Evolutionary conservation across 1,139 yeast genomes (phyloP), one percentile per base, ranked within the genome.

Genomic region (Petasospora fabianii): DNA sequence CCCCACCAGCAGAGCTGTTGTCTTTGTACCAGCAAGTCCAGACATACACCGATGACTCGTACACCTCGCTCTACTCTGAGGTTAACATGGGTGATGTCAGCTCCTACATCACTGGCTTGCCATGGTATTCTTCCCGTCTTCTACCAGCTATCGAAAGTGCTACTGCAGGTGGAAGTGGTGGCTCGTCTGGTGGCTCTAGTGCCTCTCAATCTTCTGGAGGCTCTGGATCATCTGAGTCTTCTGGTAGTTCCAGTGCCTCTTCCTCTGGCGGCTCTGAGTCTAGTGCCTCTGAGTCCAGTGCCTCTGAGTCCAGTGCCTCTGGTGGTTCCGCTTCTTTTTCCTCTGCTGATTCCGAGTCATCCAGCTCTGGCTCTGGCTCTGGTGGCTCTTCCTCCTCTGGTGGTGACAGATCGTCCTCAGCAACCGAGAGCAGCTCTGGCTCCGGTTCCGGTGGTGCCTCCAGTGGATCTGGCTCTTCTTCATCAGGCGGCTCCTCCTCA

Each of bases 111-210:
- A 62, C 70, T 27, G 62, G 54, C 28, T 55, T 68, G 32, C 69
- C 71, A 49, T 68, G 73, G 72, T 68, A 66, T 51, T 60, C 68
- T 11, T 46, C 61, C 36, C 65, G 73, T 61, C 44, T 61, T n/a
- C n/a, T n/a, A n/a, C n/a, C n/a, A n/a, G n/a, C n/a, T n/a, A n/a
- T n/a, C n/a, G n/a, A n/a, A n/a, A n/a, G n/a, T n/a, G n/a, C n/a
- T n/a, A n/a, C n/a, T n/a, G n/a, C n/a, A n/a, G n/a, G n/a, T n/a
- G n/a, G n/a, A n/a, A n/a, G n/a, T n/a, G n/a, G n/a, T n/a, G n/a
- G n/a, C n/a, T n/a, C n/a, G n/a, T n/a, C 22, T 20, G 22, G 9
- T 8, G 22, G 7, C 22, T 8, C 22, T 8, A 10, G 9, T 20
- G 22, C 22, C 7, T 10, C 7, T 7, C 10, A 7, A 7, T 20